Percentiles rank a stretch among this genome's conserved stretches.
Conservation (phyloP, 192 early-diverging fungal genomes). For the Mortierella claussenii region DNA sequence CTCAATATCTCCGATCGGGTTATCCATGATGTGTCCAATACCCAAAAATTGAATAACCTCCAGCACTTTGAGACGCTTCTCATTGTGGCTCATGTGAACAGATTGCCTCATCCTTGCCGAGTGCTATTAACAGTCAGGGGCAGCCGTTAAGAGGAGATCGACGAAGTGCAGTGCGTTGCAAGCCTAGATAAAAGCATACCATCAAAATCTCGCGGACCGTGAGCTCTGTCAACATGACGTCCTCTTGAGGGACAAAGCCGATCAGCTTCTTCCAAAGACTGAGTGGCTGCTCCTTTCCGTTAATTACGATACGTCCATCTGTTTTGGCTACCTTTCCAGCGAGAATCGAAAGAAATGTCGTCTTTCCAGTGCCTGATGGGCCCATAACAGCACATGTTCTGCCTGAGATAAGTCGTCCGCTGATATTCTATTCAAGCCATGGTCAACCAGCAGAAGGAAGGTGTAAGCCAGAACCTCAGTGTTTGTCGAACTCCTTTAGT, state of each 20-base stretch:
- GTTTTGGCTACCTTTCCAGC: slow-evolving; percentile 69
- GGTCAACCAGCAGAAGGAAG: not conserved
- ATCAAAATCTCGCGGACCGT: slow-evolving; percentile 74
- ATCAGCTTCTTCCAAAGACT: slow-evolving; percentile 65
- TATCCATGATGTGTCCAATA: slow-evolving; percentile 60
- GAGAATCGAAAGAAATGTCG: slow-evolving; percentile 70
- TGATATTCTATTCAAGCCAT: slow-evolving; percentile 55
- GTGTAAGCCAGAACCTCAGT: not conserved
- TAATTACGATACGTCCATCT: slow-evolving; percentile 59
- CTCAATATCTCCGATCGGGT: slow-evolving; percentile 69
- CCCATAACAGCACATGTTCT: slow-evolving; percentile 71
- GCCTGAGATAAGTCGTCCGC: slow-evolving; percentile 62
- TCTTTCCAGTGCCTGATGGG: slow-evolving; percentile 70
- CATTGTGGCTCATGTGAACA: slow-evolving; percentile 37
- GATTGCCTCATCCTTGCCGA: slow-evolving; percentile 75
- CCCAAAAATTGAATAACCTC: slow-evolving; percentile 68
- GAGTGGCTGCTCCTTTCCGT: slow-evolving; percentile 44
- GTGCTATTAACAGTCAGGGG: slow-evolving; percentile 47
- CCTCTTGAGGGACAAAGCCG: slow-evolving; percentile 79
- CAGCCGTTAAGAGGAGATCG: too few relatives aligned
- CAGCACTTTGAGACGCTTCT: slow-evolving; percentile 65
- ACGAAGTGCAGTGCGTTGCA: not conserved
- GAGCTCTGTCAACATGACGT: slow-evolving; percentile 68
- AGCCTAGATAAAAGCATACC: not conserved
- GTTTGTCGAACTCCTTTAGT: too few relatives aligned